Evolutionary conservation across 164 flowering plant species (phyloP), one percentile per base, ranked within the genome.

Genomic region (Vitis labrusca): DNA sequence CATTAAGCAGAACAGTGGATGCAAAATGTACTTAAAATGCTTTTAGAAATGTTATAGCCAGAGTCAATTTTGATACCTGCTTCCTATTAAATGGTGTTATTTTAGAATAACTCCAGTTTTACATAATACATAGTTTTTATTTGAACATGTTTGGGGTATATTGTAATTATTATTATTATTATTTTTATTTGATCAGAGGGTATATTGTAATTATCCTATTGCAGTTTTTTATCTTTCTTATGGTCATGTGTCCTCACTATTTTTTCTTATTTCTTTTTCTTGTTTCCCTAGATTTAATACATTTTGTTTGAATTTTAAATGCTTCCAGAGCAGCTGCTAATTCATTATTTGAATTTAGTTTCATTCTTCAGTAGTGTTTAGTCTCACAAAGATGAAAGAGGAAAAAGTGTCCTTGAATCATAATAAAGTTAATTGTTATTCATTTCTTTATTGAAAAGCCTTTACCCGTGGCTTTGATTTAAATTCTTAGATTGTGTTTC

Each of bases 401-500:
- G 27, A 16, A 16, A 16, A 56, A 56, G 7, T 56, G 15, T 23
- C 17, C 11, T 56, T 56, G 59, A 5, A 56, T 56, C 29, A 56
- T 56, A 7, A 7, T 19, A 19, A 57, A 19, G 15, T 16, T 57
- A 16, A 27, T 30, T 68, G 50, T 3, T 29, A 23, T 23, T 23
- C 27, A 23, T 23, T 23, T 23, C 27, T 23, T 13, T 50, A 30
- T 71, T 11, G 7, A 16, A 29, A 23, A 17, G 17, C 11, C 19
- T 60, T 76, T 23, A 50, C 66, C 15, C 65, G 44, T 68, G 5
- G 7, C 44, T 57, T 37, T 27, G 50, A 7, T 50, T 14, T 48
- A 52, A 37, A 19, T 67, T 72, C 17, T 68, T 70, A 95, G 99
- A 73, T 95, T 71, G 82, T 50, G 63, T 95, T 93, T 85, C 99